phyloP scores from a whole-genome alignment of 2,329 filamentous ascomycete genomes.

The Cladobotryum protrusum region DNA sequence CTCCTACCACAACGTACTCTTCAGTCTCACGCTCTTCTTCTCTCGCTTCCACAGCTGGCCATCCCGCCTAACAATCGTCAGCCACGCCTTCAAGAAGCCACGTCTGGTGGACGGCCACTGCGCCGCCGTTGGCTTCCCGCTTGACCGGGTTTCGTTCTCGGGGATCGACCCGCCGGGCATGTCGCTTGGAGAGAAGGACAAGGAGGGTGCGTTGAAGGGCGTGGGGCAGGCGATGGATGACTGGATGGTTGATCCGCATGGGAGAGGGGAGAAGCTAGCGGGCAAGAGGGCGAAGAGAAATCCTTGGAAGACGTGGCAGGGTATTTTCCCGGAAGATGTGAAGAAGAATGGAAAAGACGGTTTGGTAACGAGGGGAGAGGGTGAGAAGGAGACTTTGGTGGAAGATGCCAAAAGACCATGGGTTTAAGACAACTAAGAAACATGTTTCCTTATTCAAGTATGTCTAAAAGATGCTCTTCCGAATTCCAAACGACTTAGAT shows the following conservation, averaged over 20 bases:
- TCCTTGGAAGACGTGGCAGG: slow-evolving; percentile 40
- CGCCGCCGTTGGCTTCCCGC: slow-evolving; percentile 51
- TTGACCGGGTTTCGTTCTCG: slow-evolving; percentile 42
- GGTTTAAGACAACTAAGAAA: slow-evolving; percentile 14
- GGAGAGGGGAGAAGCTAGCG: slow-evolving; percentile 37
- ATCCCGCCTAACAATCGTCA: slow-evolving; percentile 53
- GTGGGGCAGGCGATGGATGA: slow-evolving; percentile 37
- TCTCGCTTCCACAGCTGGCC: slow-evolving; percentile 46
- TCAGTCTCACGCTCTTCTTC: slow-evolving; percentile 55
- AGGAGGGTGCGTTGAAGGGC: slow-evolving; percentile 36
- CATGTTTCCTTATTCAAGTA: not conserved
- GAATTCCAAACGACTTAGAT: not conserved
- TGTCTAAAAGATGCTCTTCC: not conserved
- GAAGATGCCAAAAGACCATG: slow-evolving; percentile 35
- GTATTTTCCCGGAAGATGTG: slow-evolving; percentile 33
- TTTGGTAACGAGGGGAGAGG: slow-evolving; percentile 27
- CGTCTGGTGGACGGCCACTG: slow-evolving; percentile 61
- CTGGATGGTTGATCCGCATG: slow-evolving; percentile 50
- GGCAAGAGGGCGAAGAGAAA: slow-evolving; percentile 46
- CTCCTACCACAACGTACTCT: slow-evolving; percentile 78
- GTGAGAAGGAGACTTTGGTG: slow-evolving; percentile 35
- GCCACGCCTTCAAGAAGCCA: slow-evolving; percentile 61
- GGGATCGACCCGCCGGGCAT: slow-evolving; percentile 59
- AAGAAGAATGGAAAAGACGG: slow-evolving; percentile 29
- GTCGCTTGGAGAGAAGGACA: slow-evolving; percentile 21